Evolutionary conservation across 306 rosid species (phyloP).

Genomic region (Senna tora): DNA sequence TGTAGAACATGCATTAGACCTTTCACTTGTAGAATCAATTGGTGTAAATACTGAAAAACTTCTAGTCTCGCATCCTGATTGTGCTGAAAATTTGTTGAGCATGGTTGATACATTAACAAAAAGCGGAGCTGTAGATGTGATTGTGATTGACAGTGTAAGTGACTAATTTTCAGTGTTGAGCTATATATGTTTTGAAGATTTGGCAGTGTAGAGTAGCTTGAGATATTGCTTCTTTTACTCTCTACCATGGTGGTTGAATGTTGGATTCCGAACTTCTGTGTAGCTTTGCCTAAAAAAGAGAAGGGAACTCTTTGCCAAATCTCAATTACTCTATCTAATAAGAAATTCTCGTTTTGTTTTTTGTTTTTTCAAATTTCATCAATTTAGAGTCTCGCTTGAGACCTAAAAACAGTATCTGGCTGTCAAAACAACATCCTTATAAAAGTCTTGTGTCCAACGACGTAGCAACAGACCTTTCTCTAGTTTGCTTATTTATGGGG

Average conservation of each 20-base stretch:
- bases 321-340: neutral
- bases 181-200: conserved; percentile 22
- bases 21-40: conserved; percentile 76
- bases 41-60: conserved; percentile 76
- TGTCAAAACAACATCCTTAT: conserved; percentile 16
- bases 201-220: conserved; percentile 25
- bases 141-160: conserved; percentile 95
- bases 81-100: conserved; percentile 80
- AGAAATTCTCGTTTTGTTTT: conserved; percentile 27
- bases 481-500: neutral
- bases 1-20: conserved; percentile 82
- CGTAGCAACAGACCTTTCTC: neutral
- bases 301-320: conserved; percentile 1
- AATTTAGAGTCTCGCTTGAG: conserved; percentile 6
- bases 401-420: conserved; percentile 15
- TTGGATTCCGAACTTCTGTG: conserved; percentile 9
- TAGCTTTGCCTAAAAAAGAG: neutral
- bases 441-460: neutral
- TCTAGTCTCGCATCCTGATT: conserved; percentile 71
- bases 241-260: conserved; percentile 1
- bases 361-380: conserved; percentile 14
- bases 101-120: conserved; percentile 74
- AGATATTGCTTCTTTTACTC: conserved; percentile 19
- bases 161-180: neutral
- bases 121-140: conserved; percentile 84